Conservation (phyloP, 1,139 yeast genomes). For the Yamadazyma dendronema region DNA sequence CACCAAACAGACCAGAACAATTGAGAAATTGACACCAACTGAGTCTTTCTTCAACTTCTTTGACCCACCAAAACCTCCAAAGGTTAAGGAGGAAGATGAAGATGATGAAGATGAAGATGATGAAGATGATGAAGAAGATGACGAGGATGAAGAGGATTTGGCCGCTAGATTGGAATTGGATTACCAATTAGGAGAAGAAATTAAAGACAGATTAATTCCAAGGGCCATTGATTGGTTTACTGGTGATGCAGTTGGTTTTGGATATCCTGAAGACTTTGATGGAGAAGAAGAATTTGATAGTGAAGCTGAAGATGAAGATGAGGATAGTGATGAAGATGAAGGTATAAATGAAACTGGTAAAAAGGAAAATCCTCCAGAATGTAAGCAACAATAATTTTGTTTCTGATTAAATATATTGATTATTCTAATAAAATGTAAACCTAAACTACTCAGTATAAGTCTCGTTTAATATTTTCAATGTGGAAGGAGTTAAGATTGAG, state of each 20-base stretch:
- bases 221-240: constrained; percentile 98
- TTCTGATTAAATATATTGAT: neutral
- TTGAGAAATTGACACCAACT: constrained; percentile 89
- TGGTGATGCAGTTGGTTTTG: constrained; percentile 82
- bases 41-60: constrained; percentile 95
- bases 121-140: constrained; percentile 40
- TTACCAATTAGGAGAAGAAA: constrained; percentile 94
- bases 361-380: constrained; percentile 77
- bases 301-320: constrained; percentile 38
- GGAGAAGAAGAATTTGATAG: constrained; percentile 53
- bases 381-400: constrained; percentile 61
- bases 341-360: constrained; percentile 49
- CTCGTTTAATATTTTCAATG: neutral
- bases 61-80: constrained; percentile 85
- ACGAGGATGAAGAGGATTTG: constrained; percentile 65
- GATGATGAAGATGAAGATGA: constrained; percentile 41
- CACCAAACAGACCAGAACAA: constrained; percentile 94
- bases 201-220: constrained; percentile 93
- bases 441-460: neutral
- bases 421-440: neutral
- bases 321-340: constrained; percentile 51
- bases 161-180: constrained; percentile 88
- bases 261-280: constrained; percentile 44
- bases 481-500: neutral
- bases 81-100: constrained; percentile 39